Evolutionary conservation across 345 rosid species (phyloP).

Genomic region (Syzygium grande): DNA sequence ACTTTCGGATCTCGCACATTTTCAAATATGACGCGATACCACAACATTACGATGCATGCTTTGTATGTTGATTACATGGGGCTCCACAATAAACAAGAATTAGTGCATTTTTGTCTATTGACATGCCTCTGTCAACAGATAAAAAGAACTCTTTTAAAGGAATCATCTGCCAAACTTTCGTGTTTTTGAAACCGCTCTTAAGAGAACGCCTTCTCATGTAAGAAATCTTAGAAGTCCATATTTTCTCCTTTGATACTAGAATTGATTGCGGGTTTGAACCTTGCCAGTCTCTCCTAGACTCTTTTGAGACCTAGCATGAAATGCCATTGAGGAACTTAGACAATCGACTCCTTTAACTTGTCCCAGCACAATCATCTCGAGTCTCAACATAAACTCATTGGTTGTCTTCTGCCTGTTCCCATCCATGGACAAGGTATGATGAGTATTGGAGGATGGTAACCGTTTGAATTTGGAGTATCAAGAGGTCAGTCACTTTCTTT

Average conservation of each 20-base stretch:
- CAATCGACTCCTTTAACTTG: background rate
- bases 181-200: background rate
- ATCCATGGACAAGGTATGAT: too few relatives aligned
- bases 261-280: background rate
- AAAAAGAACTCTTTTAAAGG: too few relatives aligned
- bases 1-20: background rate
- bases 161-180: too few relatives aligned
- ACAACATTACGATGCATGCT: background rate
- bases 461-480: too few relatives aligned
- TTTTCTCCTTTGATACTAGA: background rate
- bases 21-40: accelerated
- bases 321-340: background rate
- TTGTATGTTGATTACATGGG: background rate
- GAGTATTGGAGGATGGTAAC: too few relatives aligned
- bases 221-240: background rate
- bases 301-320: background rate
- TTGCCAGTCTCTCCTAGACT: background rate
- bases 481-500: too few relatives aligned
- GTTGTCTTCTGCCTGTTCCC: background rate
- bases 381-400: background rate
- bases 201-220: background rate
- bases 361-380: background rate
- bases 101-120: background rate
- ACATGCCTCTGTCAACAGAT: background rate
- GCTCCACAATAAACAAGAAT: background rate